These are phyloP conservation scores for Phytopythium delawarense DNA, from an alignment of 352 stramenopile genomes.

Conservation along the genomic window DNA sequence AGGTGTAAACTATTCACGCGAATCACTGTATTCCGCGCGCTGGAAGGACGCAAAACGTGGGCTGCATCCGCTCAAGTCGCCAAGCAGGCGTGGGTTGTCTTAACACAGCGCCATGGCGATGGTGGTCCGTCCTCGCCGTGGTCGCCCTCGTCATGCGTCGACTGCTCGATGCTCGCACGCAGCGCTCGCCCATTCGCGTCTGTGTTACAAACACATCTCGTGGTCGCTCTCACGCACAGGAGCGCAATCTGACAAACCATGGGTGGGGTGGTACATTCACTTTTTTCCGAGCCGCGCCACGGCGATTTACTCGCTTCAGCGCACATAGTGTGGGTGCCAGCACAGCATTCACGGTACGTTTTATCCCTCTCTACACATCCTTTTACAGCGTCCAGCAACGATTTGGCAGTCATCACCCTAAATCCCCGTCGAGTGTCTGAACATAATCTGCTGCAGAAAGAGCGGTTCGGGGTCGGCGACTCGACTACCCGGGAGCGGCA, in stretches of 20 bases:
- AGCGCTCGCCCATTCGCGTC: not conserved
- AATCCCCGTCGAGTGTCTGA: not conserved
- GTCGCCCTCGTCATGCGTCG: not conserved
- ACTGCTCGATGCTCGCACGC: not conserved
- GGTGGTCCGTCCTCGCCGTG: not conserved
- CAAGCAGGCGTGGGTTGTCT: no score
- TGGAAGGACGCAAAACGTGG: no score
- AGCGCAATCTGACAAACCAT: not conserved
- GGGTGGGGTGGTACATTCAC: not conserved
- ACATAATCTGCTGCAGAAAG: not conserved
- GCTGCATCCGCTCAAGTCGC: no score
- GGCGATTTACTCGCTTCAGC: no score
- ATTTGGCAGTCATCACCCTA: not conserved
- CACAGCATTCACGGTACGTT: not conserved
- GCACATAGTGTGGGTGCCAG: no score
- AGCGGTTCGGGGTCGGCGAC: conserved; percentile 1
- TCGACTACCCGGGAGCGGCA: conserved; percentile 4
- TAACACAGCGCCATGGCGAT: no score
- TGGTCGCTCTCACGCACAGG: not conserved
- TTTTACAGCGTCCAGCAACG: not conserved
- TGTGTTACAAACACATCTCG: not conserved
- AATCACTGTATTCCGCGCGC: conserved; percentile 1
- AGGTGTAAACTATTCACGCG: not conserved
- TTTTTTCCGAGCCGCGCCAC: conserved; percentile 1
- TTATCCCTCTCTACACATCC: not conserved